phyloP scores from a whole-genome alignment of 495 filamentous ascomycete genomes.

The Xylaria venustula region DNA sequence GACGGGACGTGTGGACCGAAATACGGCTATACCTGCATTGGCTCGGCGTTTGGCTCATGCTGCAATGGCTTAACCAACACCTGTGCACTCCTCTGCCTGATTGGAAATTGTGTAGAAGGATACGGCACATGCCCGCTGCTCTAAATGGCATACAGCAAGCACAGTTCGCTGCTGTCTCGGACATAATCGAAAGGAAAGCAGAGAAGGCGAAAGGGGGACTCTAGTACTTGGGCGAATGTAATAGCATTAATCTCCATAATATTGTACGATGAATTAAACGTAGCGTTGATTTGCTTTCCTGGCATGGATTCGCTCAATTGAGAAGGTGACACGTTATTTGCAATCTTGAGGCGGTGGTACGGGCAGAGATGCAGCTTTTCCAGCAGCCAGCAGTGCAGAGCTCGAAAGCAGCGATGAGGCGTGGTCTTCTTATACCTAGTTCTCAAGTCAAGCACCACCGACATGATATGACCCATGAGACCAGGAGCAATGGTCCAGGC shows the following conservation, averaged over 20 bases:
- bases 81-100: constrained; percentile 10
- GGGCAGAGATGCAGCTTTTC: background rate
- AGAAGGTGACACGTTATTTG: background rate
- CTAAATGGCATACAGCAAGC: background rate
- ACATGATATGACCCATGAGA: background rate
- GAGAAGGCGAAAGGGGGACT: background rate
- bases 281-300: no score
- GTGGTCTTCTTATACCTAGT: background rate
- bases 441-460: background rate
- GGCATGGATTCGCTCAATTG: background rate
- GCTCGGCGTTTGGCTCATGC: constrained; percentile 36
- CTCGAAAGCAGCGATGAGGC: background rate
- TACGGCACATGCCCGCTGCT: constrained; percentile 7
- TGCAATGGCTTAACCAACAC: constrained; percentile 32
- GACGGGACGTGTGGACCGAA: constrained; percentile 17
- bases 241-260: background rate
- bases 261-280: no score
- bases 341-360: background rate
- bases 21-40: constrained; percentile 32
- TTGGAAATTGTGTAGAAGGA: constrained; percentile 3
- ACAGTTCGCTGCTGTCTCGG: background rate
- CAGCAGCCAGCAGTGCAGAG: background rate
- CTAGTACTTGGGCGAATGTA: no score
- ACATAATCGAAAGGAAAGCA: background rate
- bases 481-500: background rate